A percentile compares a stretch with the other conserved stretches of the same genome.
Conservation (phyloP, 257 asterid species). For the Linderniella brevidens region DNA sequence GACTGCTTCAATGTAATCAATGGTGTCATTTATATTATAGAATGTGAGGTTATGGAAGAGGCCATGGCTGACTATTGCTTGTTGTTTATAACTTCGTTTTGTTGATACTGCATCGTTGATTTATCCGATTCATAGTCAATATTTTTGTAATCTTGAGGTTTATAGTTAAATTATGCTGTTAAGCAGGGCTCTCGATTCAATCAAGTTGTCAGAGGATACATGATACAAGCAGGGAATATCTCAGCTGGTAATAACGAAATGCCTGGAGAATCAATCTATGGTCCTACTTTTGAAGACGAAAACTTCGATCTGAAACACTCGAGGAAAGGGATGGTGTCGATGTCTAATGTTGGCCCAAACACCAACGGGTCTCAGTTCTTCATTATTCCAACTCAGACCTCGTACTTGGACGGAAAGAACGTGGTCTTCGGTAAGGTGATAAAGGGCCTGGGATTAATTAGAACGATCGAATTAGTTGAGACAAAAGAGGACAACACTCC, state of each 20-base stretch:
- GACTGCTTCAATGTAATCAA: too few species aligned
- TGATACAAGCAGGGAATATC: conserved; percentile 94
- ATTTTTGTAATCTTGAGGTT: background rate
- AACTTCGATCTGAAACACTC: conserved; percentile 75
- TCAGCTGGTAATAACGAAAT: conserved; percentile 85
- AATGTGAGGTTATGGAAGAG: too few species aligned
- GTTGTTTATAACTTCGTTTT: too few species aligned
- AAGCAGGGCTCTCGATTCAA: conserved; percentile 61
- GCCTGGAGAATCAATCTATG: conserved; percentile 91
- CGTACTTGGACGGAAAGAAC: conserved; percentile 85
- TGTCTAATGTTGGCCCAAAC: conserved; percentile 85
- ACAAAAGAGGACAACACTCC: conserved; percentile 62
- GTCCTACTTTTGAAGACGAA: conserved; percentile 79
- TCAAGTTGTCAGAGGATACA: conserved; percentile 79
- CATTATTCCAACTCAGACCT: conserved; percentile 80
- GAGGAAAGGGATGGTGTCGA: conserved; percentile 82
- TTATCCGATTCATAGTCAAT: too few species aligned
- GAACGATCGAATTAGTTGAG: conserved; percentile 60
- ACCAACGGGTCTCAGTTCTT: conserved; percentile 88
- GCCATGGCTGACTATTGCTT: too few species aligned
- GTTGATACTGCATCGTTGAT: too few species aligned
- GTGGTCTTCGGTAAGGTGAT: conserved; percentile 83
- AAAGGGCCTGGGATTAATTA: conserved; percentile 91
- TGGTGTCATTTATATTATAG: too few species aligned
- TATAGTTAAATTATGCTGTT: conserved; percentile 10